These are phyloP conservation scores for Lentinus brumalis DNA, from an alignment of 768 basidiomycete genomes.

Conservation along the genomic window DNA sequence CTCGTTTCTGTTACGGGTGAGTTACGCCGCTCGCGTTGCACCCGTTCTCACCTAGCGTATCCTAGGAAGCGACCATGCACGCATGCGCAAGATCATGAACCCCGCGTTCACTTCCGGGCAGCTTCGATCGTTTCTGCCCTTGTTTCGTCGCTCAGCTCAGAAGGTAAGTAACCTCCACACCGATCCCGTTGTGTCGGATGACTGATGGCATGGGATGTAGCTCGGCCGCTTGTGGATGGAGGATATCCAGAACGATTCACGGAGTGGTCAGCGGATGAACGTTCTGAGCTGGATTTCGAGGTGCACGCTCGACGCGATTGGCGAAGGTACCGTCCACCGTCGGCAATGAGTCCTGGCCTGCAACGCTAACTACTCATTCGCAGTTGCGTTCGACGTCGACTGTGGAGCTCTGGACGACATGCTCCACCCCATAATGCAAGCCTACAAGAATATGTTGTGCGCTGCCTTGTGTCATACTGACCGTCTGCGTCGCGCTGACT, in stretches of 20 bases:
- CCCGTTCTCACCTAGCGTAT: background rate
- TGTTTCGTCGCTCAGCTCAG: slow-evolving; percentile 20
- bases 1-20: slow-evolving; percentile 20
- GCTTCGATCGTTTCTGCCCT: slow-evolving; percentile 25
- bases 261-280: slow-evolving; percentile 14
- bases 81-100: slow-evolving; percentile 27
- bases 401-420: slow-evolving; percentile 26
- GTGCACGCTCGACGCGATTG: slow-evolving; percentile 29
- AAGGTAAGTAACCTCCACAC: slow-evolving; percentile 19
- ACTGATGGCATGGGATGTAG: slow-evolving; percentile 1
- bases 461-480: slow-evolving; percentile 1
- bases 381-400: slow-evolving; percentile 28
- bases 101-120: slow-evolving; percentile 26
- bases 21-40: background rate
- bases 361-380: no score
- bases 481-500: no score
- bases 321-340: slow-evolving; percentile 19
- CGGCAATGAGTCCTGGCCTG: no score
- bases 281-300: slow-evolving; percentile 25
- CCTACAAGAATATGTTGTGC: slow-evolving; percentile 28
- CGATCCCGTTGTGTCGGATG: no score
- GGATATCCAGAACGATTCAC: slow-evolving; percentile 5
- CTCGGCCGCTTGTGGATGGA: slow-evolving; percentile 29
- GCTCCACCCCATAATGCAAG: slow-evolving; percentile 19
- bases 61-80: slow-evolving; percentile 23